These are phyloP conservation scores for Murraya koenigii DNA, from an alignment of 345 rosid species.

Conservation along the genomic window DNA sequence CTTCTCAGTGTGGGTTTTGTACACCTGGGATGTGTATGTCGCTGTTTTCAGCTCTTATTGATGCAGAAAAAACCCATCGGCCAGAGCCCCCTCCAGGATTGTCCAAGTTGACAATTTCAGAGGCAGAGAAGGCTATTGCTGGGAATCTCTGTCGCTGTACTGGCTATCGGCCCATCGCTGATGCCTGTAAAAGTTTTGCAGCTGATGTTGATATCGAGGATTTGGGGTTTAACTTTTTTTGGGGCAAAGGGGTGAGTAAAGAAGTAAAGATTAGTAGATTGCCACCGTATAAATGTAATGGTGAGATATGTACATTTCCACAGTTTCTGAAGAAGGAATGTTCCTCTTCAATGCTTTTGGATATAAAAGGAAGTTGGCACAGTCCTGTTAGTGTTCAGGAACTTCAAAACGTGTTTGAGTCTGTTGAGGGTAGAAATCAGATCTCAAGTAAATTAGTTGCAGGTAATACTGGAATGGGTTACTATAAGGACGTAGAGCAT, in stretches of 20 bases:
- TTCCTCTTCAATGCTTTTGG: slow-evolving; percentile 31
- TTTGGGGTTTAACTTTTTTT: slow-evolving; percentile 76
- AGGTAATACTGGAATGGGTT: slow-evolving; percentile 78
- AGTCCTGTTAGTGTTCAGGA: slow-evolving; percentile 48
- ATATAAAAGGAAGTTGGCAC: slow-evolving; percentile 45
- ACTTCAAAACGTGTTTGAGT: slow-evolving; percentile 41
- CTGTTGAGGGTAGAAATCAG: slow-evolving; percentile 10
- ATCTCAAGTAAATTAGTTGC: slow-evolving; percentile 49
- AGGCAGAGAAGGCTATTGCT: slow-evolving; percentile 68
- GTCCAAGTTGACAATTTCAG: slow-evolving; percentile 61
- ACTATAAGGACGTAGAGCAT: slow-evolving; percentile 57
- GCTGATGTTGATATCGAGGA: slow-evolving; percentile 87
- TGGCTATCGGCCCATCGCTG: slow-evolving; percentile 86
- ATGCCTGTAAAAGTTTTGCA: slow-evolving; percentile 92
- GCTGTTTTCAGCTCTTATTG: slow-evolving; percentile 68
- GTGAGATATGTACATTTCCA: slow-evolving; percentile 46
- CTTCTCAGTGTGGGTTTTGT: slow-evolving; percentile 95
- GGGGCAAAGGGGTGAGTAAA: slow-evolving; percentile 59
- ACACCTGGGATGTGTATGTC: slow-evolving; percentile 96
- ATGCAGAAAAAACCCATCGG: slow-evolving; percentile 51
- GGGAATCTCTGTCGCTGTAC: slow-evolving; percentile 97
- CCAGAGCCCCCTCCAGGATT: slow-evolving; percentile 49
- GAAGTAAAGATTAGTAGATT: slow-evolving; percentile 46
- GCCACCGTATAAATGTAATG: slow-evolving; percentile 37
- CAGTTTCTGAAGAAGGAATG: slow-evolving; percentile 59